Percentiles rank a stretch among this genome's conserved stretches.
phyloP scores from a whole-genome alignment of 2,329 filamentous ascomycete genomes.

The Cladosporium sp. region DNA sequence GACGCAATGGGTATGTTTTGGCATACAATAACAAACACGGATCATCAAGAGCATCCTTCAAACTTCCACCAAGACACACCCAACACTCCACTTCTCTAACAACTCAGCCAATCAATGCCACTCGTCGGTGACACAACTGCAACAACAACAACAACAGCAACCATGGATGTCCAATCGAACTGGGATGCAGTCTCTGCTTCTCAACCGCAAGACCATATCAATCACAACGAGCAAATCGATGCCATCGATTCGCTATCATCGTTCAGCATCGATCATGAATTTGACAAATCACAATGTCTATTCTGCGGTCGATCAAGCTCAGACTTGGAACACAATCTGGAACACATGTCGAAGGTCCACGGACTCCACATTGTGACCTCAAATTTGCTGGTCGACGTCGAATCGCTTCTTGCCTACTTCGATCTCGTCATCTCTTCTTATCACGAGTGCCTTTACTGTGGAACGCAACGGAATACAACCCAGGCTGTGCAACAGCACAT shows the following conservation, averaged over 20 bases:
- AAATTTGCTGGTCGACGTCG: conserved; percentile 40
- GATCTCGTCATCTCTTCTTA: conserved; percentile 53
- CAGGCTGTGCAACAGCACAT: conserved; percentile 57
- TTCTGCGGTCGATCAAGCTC: conserved; percentile 44
- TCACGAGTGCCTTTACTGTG: conserved; percentile 56
- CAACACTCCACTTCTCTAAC: background rate
- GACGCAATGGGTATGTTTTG: background rate
- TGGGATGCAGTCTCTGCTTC: background rate
- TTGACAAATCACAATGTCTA: conserved; percentile 23
- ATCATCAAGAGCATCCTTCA: background rate
- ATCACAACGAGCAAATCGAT: background rate
- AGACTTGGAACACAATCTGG: conserved; percentile 43
- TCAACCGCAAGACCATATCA: background rate
- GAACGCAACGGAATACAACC: conserved; percentile 45
- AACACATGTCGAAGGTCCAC: conserved; percentile 55
- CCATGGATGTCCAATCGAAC: background rate
- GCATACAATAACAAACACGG: background rate
- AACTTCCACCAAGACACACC: background rate
- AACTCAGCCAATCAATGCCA: background rate
- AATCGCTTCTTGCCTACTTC: conserved; percentile 52
- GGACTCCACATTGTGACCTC: conserved; percentile 48
- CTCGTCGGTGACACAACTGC: background rate
- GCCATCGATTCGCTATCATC: background rate
- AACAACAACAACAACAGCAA: conserved; percentile 8
- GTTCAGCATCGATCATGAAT: background rate